Base-by-base conservation (phyloP, 139 green algal species). In the Chlamydomonas asymmetrica region DNA sequence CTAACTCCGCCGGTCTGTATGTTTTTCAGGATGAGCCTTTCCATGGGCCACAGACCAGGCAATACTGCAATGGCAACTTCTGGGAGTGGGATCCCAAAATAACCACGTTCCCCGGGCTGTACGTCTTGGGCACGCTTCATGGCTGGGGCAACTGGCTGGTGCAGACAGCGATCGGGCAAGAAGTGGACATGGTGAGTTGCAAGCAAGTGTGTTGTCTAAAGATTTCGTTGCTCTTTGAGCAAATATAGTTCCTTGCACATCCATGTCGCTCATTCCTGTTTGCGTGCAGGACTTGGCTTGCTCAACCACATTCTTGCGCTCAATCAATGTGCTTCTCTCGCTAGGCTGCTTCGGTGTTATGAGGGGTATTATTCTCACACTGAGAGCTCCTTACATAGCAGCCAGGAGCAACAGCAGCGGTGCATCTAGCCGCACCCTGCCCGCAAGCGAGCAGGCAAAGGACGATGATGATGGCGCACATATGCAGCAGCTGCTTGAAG, bases 61-160 rank as follows among this genome's bases (percentile, higher is more conserved):
- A 69, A 13, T 98, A 97, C 82, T 98, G 95, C 74, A 4, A 27
- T 0, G 93, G 92, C 2, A 35, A 89, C 10, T 93, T 91, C 38
- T 16, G 18, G 0, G 29, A 68, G 1, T 98, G 95, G 95, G 90
- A 98, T 76, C 85, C 89, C 0, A 98, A 97, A 62, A 98, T 98
- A 59, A 98, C 95, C 5, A 98, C 95, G 5, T 91, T 96, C 27
- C 95, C 95, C 6, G 95, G 95, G 31, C 81, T 98, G 25, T 98
- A 97, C 73, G n/a, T 92, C 2, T 13, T 94, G 1, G 88, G 80
- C 1, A 50, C 75, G 1, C 60, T 52, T 3, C 88, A 73, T 35
- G 83, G 77, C 16, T 69, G 61, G 71, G 16, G 16, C 4, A 38
- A 45, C 1, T 40, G 49, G 23, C 49, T 64, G 9, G 41, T 75